These are phyloP conservation scores for Yarrowia hollandica DNA, from an alignment of 805 yeast genomes.

Conservation along the genomic window DNA sequence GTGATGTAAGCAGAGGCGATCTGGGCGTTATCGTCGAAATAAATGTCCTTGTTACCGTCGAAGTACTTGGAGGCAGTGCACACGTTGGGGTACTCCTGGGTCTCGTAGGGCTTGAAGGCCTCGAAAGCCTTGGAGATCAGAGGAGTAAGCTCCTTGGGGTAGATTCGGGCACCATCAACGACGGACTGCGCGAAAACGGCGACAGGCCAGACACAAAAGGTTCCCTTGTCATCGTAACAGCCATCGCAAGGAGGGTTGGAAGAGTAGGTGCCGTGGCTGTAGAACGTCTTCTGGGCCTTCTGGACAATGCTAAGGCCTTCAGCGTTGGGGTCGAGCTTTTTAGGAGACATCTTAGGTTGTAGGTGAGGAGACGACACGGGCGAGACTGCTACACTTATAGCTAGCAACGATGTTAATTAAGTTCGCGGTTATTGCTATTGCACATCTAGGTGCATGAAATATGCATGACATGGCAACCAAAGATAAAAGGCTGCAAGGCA, in stretches of 20 bases:
- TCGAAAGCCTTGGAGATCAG: slow-evolving; percentile 54
- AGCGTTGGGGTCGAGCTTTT: slow-evolving; percentile 2
- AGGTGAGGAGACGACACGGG: not conserved
- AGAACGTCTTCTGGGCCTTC: slow-evolving; percentile 36
- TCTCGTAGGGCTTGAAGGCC: slow-evolving; percentile 54
- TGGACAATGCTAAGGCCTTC: slow-evolving; percentile 23
- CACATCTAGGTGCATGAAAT: not conserved
- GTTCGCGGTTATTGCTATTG: slow-evolving; percentile 8
- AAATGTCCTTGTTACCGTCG: slow-evolving; percentile 61
- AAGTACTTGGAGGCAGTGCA: slow-evolving; percentile 60
- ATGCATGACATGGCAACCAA: slow-evolving; percentile 6
- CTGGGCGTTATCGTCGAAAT: slow-evolving; percentile 74
- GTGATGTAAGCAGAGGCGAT: slow-evolving; percentile 63
- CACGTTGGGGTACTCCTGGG: slow-evolving; percentile 54
- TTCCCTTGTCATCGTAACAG: slow-evolving; percentile 52
- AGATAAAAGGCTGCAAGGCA: not conserved
- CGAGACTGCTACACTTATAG: not conserved
- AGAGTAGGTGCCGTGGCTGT: slow-evolving; percentile 33
- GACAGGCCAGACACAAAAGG: slow-evolving; percentile 67
- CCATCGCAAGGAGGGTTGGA: slow-evolving; percentile 44
- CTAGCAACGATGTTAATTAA: not conserved
- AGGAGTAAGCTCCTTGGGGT: slow-evolving; percentile 55
- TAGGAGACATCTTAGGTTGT: not conserved
- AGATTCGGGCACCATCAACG: slow-evolving; percentile 58
- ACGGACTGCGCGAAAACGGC: slow-evolving; percentile 66